phyloP scores from a whole-genome alignment of 495 filamentous ascomycete genomes.

The Penicillium maclennaniae region DNA sequence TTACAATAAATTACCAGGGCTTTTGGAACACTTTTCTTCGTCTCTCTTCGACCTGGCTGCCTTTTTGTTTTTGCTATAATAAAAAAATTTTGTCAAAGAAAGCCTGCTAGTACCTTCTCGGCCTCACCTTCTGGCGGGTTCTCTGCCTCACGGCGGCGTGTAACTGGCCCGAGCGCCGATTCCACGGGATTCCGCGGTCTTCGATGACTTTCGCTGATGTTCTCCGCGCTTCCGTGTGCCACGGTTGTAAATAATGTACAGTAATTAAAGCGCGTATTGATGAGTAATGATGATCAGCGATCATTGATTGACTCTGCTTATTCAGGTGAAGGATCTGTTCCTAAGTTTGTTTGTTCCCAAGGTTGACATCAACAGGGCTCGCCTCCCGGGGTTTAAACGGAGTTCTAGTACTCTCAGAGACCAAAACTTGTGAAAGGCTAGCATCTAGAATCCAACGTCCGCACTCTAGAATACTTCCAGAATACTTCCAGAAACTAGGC shows the following conservation, averaged over 20 bases:
- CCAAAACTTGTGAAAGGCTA: no score
- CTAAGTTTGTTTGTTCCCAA: background rate
- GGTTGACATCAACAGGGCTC: background rate
- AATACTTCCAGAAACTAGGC: no score
- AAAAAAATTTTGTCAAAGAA: background rate
- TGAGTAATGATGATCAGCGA: conserved; percentile 7
- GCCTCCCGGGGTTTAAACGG: no score
- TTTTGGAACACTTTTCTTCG: background rate
- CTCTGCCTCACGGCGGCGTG: conserved; percentile 7
- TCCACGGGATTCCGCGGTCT: conserved; percentile 31
- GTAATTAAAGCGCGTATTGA: background rate
- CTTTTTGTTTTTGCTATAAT: background rate
- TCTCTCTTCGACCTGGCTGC: conserved; percentile 1
- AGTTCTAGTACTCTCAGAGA: no score
- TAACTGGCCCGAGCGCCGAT: conserved; percentile 33
- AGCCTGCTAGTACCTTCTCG: background rate
- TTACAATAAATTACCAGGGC: conserved; percentile 21
- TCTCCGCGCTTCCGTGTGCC: conserved; percentile 22
- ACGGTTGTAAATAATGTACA: background rate
- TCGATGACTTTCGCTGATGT: conserved; percentile 31
- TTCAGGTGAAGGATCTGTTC: conserved; percentile 1
- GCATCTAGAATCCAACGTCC: no score
- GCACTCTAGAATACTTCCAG: no score
- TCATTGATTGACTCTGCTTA: background rate
- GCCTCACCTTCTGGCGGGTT: conserved; percentile 21